These are phyloP conservation scores for Hura crepitans DNA, from an alignment of 441 rosid species.

Conservation along the genomic window DNA sequence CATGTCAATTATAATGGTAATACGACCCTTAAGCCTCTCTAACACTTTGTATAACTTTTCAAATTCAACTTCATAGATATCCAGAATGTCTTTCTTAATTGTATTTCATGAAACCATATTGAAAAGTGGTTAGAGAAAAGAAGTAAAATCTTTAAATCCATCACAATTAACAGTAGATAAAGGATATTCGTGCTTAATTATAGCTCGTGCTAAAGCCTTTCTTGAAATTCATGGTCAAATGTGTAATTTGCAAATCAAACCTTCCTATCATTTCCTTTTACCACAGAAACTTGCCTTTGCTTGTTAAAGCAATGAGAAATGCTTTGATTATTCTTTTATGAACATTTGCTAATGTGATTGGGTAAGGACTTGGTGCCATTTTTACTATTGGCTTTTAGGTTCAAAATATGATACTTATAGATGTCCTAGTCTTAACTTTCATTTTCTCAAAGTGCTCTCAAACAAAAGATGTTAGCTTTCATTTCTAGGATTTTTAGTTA, in stretches of 20 bases:
- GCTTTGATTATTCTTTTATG: background rate
- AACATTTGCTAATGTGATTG: background rate
- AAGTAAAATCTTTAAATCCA: background rate
- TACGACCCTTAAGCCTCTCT: too few relatives aligned
- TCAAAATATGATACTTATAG: background rate
- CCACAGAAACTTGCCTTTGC: background rate
- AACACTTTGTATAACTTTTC: too few relatives aligned
- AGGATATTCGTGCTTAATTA: too few relatives aligned
- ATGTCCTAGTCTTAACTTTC: background rate
- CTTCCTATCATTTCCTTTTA: background rate
- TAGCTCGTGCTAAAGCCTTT: too few relatives aligned
- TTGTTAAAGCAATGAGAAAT: background rate
- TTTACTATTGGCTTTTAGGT: background rate
- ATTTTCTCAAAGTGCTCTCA: background rate
- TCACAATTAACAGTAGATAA: background rate
- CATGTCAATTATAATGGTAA: too few relatives aligned
- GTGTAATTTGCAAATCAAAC: background rate
- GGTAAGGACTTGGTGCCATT: background rate
- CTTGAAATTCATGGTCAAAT: background rate
- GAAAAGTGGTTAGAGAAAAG: background rate
- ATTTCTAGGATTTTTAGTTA: background rate
- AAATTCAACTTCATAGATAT: background rate
- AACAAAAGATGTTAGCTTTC: background rate
- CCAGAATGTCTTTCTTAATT: slow-evolving; percentile 12
- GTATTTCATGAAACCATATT: background rate